Evolutionary conservation across 2,329 filamentous ascomycete genomes (phyloP).

Genomic region (Allantophomopsis cytisporea): DNA sequence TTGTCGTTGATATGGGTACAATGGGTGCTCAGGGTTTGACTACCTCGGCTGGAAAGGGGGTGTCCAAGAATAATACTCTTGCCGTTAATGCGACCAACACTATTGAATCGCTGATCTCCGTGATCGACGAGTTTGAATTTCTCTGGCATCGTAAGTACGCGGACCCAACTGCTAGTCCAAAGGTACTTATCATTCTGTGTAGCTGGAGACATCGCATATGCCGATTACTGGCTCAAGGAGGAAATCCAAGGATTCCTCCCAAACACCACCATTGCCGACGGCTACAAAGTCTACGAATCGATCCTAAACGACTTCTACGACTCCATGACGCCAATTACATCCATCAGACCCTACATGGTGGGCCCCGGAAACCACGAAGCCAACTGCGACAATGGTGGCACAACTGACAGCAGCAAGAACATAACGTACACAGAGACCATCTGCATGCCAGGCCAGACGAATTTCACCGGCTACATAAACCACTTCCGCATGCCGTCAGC

Average conservation of each 20-base stretch:
- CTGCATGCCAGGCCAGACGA: constrained; percentile 24
- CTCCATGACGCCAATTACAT: constrained; percentile 37
- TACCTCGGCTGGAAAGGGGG: constrained; percentile 1
- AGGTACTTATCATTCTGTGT: constrained; percentile 34
- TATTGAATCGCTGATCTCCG: not conserved
- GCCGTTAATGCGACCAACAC: not conserved
- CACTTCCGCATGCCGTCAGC: constrained; percentile 37
- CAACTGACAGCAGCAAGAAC: constrained; percentile 8
- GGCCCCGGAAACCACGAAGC: constrained; percentile 40
- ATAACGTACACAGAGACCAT: not conserved
- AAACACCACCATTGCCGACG: constrained; percentile 30
- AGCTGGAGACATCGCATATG: constrained; percentile 25
- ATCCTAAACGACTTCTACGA: constrained; percentile 43
- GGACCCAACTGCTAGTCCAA: constrained; percentile 36
- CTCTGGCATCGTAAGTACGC: constrained; percentile 39
- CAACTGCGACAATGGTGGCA: constrained; percentile 21
- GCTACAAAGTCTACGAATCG: constrained; percentile 30
- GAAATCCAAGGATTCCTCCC: constrained; percentile 17
- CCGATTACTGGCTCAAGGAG: constrained; percentile 25
- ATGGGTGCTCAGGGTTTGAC: constrained; percentile 2
- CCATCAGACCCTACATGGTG: constrained; percentile 40
- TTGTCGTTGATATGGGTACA: constrained; percentile 35
- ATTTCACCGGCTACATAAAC: constrained; percentile 44
- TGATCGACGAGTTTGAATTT: constrained; percentile 28
- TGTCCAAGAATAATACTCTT: not conserved